Evolutionary conservation across 2,329 filamentous ascomycete species (phyloP).

Genomic region (Cryphonectria japonica): DNA sequence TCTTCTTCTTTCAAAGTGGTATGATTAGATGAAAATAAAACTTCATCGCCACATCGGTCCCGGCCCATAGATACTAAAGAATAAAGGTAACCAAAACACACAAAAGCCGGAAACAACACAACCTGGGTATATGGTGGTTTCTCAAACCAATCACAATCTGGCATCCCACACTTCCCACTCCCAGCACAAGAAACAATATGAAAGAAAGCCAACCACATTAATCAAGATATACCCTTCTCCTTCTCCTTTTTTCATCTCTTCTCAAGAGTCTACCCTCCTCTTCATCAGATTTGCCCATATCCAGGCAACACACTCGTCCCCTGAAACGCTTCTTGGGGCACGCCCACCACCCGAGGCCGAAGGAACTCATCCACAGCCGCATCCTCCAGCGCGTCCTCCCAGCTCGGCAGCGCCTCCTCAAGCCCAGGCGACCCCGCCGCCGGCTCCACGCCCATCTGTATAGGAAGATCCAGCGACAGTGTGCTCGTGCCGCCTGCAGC

Average conservation of each 20-base stretch:
- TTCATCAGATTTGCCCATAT: slow-evolving; percentile 30
- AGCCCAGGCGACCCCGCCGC: slow-evolving; percentile 16
- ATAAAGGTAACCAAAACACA: background rate
- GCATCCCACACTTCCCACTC: background rate
- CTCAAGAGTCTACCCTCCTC: too few species aligned
- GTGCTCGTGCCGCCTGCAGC: slow-evolving; percentile 45
- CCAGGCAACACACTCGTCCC: slow-evolving; percentile 36
- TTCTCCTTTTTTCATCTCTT: background rate
- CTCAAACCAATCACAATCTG: background rate
- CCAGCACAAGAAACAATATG: background rate
- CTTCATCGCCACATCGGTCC: background rate
- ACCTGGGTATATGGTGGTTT: slow-evolving; percentile 1
- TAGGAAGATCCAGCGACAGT: slow-evolving; percentile 51
- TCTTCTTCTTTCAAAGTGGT: background rate
- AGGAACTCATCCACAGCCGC: slow-evolving; percentile 50
- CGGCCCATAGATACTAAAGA: background rate
- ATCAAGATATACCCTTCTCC: background rate
- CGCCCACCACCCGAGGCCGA: slow-evolving; percentile 47
- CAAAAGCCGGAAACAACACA: background rate
- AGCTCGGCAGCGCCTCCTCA: slow-evolving; percentile 49
- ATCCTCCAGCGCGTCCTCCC: slow-evolving; percentile 53
- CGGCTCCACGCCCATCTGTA: slow-evolving; percentile 55
- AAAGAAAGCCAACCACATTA: background rate
- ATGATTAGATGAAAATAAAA: background rate
- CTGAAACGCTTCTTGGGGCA: slow-evolving; percentile 30